These are phyloP conservation scores for Teunomyces aglyptinius DNA, from an alignment of 805 yeast genomes.

Conservation along the genomic window DNA sequence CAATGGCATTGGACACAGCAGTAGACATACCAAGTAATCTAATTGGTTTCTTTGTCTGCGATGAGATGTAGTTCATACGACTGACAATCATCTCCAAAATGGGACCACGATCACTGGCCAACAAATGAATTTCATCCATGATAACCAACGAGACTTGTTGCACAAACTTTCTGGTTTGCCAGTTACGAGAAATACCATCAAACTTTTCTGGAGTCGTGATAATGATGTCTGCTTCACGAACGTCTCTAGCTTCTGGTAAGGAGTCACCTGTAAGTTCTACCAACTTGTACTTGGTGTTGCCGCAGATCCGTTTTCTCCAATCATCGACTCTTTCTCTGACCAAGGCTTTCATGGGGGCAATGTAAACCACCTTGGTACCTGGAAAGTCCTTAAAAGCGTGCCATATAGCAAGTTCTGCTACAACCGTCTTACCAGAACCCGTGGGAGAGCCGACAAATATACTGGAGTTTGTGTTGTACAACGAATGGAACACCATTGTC, in stretches of 20 bases:
- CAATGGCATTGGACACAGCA: constrained; percentile 82
- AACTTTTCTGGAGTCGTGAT: constrained; percentile 86
- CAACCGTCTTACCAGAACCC: constrained; percentile 94
- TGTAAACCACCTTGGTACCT: constrained; percentile 74
- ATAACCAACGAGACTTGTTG: constrained; percentile 72
- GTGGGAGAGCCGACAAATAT: constrained; percentile 97
- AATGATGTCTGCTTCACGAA: constrained; percentile 68
- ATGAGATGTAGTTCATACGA: constrained; percentile 71
- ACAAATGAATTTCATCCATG: constrained; percentile 82
- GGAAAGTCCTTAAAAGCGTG: constrained; percentile 86
- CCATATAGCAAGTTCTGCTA: constrained; percentile 97
- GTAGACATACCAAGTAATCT: constrained; percentile 78
- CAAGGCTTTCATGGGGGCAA: constrained; percentile 88
- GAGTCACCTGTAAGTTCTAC: constrained; percentile 86
- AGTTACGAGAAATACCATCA: constrained; percentile 83
- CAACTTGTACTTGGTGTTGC: constrained; percentile 46
- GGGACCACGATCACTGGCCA: constrained; percentile 86
- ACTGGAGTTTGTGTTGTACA: constrained; percentile 75
- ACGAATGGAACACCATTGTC: constrained; percentile 90
- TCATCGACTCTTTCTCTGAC: constrained; percentile 83
- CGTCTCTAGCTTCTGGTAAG: constrained; percentile 65
- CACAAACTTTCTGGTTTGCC: constrained; percentile 78
- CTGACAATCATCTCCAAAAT: constrained; percentile 87
- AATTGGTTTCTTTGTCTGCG: constrained; percentile 58
- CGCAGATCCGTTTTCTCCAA: constrained; percentile 59